Percentiles rank a stretch among this genome's conserved stretches.
These are phyloP conservation scores for Phytomonas sp. DNA, from an alignment of 208 protist genomes.

Conservation along the genomic window DNA sequence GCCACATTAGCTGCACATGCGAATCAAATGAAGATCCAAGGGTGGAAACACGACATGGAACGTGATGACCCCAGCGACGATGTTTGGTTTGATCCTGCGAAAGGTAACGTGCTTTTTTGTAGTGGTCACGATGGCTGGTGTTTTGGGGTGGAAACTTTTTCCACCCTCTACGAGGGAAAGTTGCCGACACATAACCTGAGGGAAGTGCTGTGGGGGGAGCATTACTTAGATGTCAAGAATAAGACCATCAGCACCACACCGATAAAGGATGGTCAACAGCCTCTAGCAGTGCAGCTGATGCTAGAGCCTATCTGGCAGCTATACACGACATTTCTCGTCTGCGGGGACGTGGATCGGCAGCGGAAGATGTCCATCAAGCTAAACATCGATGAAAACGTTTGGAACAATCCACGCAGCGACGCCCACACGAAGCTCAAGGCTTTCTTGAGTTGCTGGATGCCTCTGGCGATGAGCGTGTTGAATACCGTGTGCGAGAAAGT, in stretches of 20 bases:
- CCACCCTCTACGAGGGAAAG: conserved; percentile 87
- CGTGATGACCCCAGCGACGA: conserved; percentile 80
- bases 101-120: conserved; percentile 97
- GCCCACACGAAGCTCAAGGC: conserved; percentile 63
- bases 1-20: conserved; percentile 73
- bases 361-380: conserved; percentile 55
- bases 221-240: conserved; percentile 93
- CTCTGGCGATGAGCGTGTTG: conserved; percentile 89
- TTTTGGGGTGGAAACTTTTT: conserved; percentile 88
- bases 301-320: conserved; percentile 95
- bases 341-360: conserved; percentile 76
- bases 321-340: conserved; percentile 82
- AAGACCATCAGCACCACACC: conserved; percentile 80
- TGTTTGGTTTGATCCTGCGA: conserved; percentile 93
- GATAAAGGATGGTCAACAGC: conserved; percentile 66
- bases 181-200: conserved; percentile 66
- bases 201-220: conserved; percentile 94
- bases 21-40: conserved; percentile 76
- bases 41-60: conserved; percentile 71
- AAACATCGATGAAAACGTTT: conserved; percentile 49
- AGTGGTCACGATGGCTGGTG: conserved; percentile 93
- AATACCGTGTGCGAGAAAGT: conserved; percentile 75
- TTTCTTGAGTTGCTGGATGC: conserved; percentile 92
- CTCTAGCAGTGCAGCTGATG: conserved; percentile 95
- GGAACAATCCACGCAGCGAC: conserved; percentile 71